Percentiles rank a stretch among this genome's conserved stretches.
These are phyloP conservation scores for Poterioochromonas sp. DNA, from an alignment of 352 stramenopile genomes.

Conservation along the genomic window DNA sequence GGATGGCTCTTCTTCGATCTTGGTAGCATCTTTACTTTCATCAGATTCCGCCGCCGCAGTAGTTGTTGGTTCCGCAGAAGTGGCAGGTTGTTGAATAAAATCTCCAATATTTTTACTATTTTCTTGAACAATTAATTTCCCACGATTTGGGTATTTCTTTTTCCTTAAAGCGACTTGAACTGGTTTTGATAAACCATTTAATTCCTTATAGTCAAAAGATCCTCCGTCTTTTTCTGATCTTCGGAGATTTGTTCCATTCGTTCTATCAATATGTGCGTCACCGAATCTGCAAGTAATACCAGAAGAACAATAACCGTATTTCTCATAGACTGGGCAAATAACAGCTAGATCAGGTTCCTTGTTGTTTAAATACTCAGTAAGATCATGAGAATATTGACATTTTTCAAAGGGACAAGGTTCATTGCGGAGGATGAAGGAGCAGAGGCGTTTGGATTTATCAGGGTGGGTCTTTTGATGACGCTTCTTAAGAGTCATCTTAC, in stretches of 20 bases:
- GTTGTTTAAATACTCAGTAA: constrained; percentile 42
- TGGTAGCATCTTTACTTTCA: background rate
- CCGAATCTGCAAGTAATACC: constrained; percentile 81
- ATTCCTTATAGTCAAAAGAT: constrained; percentile 50
- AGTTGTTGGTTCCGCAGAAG: background rate
- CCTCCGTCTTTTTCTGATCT: constrained; percentile 41
- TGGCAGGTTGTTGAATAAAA: background rate
- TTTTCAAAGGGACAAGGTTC: background rate
- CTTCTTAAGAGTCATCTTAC: background rate
- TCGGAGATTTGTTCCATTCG: constrained; percentile 49
- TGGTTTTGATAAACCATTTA: constrained; percentile 72
- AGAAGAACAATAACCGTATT: constrained; percentile 73
- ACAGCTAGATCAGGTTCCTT: constrained; percentile 61
- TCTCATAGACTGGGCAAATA: constrained; percentile 64
- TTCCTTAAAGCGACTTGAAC: constrained; percentile 72
- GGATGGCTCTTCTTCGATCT: background rate
- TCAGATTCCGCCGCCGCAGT: no score
- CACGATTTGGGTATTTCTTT: constrained; percentile 39
- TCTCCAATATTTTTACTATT: no score
- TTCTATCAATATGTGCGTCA: constrained; percentile 62
- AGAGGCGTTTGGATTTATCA: background rate
- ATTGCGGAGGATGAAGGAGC: background rate
- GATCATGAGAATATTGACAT: constrained; percentile 57
- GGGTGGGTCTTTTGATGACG: constrained; percentile 2
- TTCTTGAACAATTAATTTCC: background rate